Conservation (phyloP, 1,139 yeast species). For the Meyerozyma sp. region DNA sequence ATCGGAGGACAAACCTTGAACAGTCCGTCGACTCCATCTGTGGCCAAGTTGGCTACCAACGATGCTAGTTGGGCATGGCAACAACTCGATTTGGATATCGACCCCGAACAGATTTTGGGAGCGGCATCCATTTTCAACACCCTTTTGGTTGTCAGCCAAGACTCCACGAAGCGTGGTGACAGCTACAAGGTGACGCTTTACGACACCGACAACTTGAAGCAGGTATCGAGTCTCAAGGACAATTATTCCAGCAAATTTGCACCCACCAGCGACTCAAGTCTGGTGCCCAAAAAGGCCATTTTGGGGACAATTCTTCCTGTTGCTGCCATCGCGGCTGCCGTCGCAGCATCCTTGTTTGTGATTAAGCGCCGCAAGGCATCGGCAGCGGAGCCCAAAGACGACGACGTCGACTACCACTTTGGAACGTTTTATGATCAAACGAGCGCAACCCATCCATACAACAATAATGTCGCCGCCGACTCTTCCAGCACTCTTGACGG, state of each 20-base stretch:
- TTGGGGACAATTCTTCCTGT: constrained; percentile 34
- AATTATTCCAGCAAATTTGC: not conserved
- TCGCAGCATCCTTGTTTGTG: constrained; percentile 12
- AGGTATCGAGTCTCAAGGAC: constrained; percentile 8
- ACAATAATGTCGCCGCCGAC: constrained; percentile 20
- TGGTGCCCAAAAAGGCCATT: constrained; percentile 23
- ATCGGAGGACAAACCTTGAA: constrained; percentile 32
- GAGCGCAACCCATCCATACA: constrained; percentile 5
- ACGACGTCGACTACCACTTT: constrained; percentile 31
- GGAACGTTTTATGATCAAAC: constrained; percentile 20
- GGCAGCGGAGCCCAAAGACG: constrained; percentile 13
- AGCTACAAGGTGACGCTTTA: constrained; percentile 21
- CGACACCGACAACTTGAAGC: constrained; percentile 18
- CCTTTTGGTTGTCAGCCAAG: constrained; percentile 25
- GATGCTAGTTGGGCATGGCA: constrained; percentile 43
- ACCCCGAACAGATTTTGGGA: constrained; percentile 26
- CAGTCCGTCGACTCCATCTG: constrained; percentile 33
- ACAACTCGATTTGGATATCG: constrained; percentile 11
- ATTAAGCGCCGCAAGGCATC: constrained; percentile 16
- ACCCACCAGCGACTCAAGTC: constrained; percentile 1
- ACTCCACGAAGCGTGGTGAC: constrained; percentile 7
- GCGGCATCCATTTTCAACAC: constrained; percentile 38
- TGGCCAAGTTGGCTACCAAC: constrained; percentile 29
- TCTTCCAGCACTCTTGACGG: constrained; percentile 31
- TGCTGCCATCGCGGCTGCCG: constrained; percentile 15